Evolutionary conservation across 2,329 filamentous ascomycete species (phyloP), one percentile per base, ranked within the genome.

Genomic region (Fusarium liriodendri): DNA sequence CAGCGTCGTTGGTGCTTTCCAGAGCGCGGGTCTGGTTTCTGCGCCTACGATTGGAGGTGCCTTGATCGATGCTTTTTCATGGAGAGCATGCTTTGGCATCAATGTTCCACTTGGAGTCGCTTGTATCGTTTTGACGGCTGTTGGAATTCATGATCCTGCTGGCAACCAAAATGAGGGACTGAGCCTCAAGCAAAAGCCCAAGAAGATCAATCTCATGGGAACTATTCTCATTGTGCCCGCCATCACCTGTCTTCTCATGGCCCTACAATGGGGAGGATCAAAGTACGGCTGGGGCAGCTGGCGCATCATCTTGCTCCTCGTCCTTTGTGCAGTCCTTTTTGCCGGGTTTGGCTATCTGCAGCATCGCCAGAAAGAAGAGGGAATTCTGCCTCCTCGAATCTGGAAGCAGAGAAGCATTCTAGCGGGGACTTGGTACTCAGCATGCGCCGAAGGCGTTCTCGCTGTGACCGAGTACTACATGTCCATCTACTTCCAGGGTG

Each of bases 401-500:
- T 18, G 74, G 32, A 78, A 76, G 38, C 76, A 78, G 38, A 68
- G 76, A 7, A 77, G 76, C 7, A 78, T 78, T 1, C 58, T 78
- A 0, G 76, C 75, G 0, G 76, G 76, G 0, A 78, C 73, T 67
- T 78, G 75, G 76, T 77, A 62, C 7, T 65, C 70, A 9, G 74
- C 76, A 0, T 78, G 76, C 40, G 69, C 65, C 2, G 76, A 78
- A 16, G 76, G 76, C 0, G 58, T 78, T 0, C 66, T 78, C 5
- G 57, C 73, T 0, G 76, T 78, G 3, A 77, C 76, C 0, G 76
- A 78, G 29, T 78, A 76, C 5, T 78, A 78, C 62, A 78, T 78
- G 73, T 70, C 71, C 10, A 78, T 78, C 4, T 78, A 78, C 60
- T 78, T 78, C 5, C 76, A 78, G 13, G 76, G 74, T 13, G 76